Percentiles rank a stretch among this genome's conserved stretches.
phyloP scores from a whole-genome alignment of 2,329 filamentous ascomycete species.

The Colletotrichum spinosum region DNA sequence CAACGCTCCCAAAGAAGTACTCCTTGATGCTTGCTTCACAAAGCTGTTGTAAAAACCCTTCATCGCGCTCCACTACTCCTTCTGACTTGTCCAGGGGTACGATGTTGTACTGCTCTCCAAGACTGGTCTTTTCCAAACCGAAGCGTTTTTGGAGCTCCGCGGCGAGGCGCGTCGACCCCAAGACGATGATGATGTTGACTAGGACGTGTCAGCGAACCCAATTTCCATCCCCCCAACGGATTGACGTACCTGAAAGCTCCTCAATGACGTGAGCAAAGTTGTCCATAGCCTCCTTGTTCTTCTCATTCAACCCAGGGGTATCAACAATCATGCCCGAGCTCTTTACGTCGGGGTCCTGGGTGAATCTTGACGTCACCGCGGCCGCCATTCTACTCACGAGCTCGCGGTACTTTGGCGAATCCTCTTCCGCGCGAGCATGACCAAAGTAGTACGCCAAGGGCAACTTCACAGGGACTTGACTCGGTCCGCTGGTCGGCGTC shows the following conservation, averaged over 20 bases:
- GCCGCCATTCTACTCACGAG: constrained; percentile 82
- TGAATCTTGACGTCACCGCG: constrained; percentile 80
- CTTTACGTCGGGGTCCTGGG: constrained; percentile 78
- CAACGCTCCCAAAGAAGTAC: constrained; percentile 92
- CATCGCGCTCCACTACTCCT: constrained; percentile 83
- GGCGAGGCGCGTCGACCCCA: constrained; percentile 83
- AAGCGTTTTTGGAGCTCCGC: constrained; percentile 81
- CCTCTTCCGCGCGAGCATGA: constrained; percentile 77
- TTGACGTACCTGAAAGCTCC: constrained; percentile 60
- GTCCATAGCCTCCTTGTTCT: constrained; percentile 77
- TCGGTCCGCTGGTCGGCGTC: constrained; percentile 91
- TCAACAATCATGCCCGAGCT: constrained; percentile 88
- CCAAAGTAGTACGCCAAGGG: constrained; percentile 94
- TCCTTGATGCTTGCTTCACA: constrained; percentile 84
- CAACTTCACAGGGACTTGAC: constrained; percentile 88
- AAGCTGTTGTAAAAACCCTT: constrained; percentile 77
- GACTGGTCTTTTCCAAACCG: constrained; percentile 62
- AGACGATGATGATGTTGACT: constrained; percentile 84
- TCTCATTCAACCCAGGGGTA: constrained; percentile 76
- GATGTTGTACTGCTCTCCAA: constrained; percentile 78
- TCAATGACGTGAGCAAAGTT: constrained; percentile 80
- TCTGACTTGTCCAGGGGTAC: constrained; percentile 86
- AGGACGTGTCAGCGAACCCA: constrained; percentile 53
- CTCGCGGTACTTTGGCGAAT: constrained; percentile 77
- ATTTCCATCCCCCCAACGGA: not conserved